Evolutionary conservation across 2,329 filamentous ascomycete species (phyloP).

Genomic region (Periglandula ipomoeae): DNA sequence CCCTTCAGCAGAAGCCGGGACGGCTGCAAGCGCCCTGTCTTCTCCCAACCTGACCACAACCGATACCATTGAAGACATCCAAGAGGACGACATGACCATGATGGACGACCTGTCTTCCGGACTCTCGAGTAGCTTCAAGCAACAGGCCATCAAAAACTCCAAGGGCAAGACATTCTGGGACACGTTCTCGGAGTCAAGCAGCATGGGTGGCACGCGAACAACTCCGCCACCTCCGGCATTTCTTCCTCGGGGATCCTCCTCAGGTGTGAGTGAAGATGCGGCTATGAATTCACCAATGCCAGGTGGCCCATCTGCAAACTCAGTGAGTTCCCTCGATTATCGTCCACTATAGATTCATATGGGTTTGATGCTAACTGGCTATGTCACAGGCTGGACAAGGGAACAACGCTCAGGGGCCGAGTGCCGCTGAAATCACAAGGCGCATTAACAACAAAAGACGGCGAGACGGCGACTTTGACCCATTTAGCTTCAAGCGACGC

Average conservation of each 20-base stretch:
- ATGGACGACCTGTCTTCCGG: constrained; percentile 45
- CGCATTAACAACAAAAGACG: constrained; percentile 76
- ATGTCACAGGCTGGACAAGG: constrained; percentile 15
- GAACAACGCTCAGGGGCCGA: constrained; percentile 40
- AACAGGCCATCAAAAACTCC: constrained; percentile 62
- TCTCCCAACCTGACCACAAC: constrained; percentile 60
- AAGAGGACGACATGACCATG: constrained; percentile 59
- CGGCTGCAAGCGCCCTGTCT: constrained; percentile 50
- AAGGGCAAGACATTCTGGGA: constrained; percentile 67
- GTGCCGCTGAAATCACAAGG: constrained; percentile 64
- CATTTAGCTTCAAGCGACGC: constrained; percentile 77
- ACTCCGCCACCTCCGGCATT: constrained; percentile 60
- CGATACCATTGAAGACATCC: constrained; percentile 58
- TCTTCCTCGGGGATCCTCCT: constrained; percentile 49
- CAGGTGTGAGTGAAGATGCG: constrained; percentile 58
- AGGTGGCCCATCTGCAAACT: constrained; percentile 25
- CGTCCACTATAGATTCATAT: neutral
- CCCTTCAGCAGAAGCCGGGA: constrained; percentile 34
- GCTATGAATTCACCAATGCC: constrained; percentile 60
- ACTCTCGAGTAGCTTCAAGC: constrained; percentile 62
- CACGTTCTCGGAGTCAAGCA: constrained; percentile 60
- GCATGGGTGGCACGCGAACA: constrained; percentile 37
- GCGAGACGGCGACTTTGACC: constrained; percentile 84
- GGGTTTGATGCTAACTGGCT: neutral
- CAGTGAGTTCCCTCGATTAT: constrained; percentile 10